phyloP scores from a whole-genome alignment of 805 yeast species.

The Ogataea kodamae region DNA sequence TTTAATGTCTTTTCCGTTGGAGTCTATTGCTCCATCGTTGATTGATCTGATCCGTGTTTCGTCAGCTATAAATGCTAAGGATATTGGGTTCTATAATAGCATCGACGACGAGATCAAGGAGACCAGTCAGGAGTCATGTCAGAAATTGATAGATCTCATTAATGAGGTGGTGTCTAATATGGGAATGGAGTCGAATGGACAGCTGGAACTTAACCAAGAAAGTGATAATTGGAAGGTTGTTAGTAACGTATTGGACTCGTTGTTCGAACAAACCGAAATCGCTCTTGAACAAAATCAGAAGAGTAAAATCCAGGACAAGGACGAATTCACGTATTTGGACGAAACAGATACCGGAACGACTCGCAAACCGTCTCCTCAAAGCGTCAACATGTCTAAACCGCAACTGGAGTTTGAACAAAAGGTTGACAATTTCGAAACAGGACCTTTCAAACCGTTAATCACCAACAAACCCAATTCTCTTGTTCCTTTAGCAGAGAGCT shows the following conservation, averaged over 20 bases:
- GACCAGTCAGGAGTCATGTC: slow-evolving; percentile 40
- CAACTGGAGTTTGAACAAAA: slow-evolving; percentile 55
- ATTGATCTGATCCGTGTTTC: slow-evolving; percentile 61
- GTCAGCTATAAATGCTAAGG: slow-evolving; percentile 70
- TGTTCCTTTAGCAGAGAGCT: slow-evolving; percentile 50
- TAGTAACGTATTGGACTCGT: slow-evolving; percentile 58
- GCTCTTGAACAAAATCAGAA: slow-evolving; percentile 48
- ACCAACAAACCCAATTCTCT: slow-evolving; percentile 69
- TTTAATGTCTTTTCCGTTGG: slow-evolving; percentile 18
- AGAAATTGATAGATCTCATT: slow-evolving; percentile 42
- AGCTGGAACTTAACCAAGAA: slow-evolving; percentile 28
- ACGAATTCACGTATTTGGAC: slow-evolving; percentile 48
- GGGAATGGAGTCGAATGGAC: slow-evolving; percentile 28
- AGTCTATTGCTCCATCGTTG: slow-evolving; percentile 42
- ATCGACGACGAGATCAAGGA: slow-evolving; percentile 48
- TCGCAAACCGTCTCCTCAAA: slow-evolving; percentile 10
- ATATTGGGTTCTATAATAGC: slow-evolving; percentile 70
- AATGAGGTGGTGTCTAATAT: slow-evolving; percentile 39
- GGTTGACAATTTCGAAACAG: slow-evolving; percentile 59
- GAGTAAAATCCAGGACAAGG: slow-evolving; percentile 17
- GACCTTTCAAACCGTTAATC: slow-evolving; percentile 77
- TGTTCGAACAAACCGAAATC: slow-evolving; percentile 75
- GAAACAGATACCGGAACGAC: slow-evolving; percentile 41
- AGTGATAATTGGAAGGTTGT: slow-evolving; percentile 59
- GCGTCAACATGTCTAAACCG: slow-evolving; percentile 48